Evolutionary conservation across 2,329 filamentous ascomycete species (phyloP), one percentile per base, ranked within the genome.

Genomic region (Hyphodiscus sp.): DNA sequence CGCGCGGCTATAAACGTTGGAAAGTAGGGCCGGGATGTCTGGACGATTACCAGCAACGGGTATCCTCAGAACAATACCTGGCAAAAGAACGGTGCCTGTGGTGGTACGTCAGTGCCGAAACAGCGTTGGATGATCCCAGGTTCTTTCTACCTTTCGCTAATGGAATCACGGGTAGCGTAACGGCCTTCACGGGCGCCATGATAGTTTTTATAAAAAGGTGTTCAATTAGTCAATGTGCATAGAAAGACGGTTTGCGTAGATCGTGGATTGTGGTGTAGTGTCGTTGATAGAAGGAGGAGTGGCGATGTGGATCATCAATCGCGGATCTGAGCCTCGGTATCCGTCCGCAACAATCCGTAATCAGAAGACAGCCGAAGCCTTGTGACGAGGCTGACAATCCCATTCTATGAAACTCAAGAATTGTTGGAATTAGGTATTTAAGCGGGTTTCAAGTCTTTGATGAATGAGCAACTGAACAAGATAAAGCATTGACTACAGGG

Each of bases 1-100:
- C 26, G 85, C 85, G 62, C 85, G 83, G 65, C 87, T 87, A 71
- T 95, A 92, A 56, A 96, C 82, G 62, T 86, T 85, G 19, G 91
- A 88, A 53, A 99, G 83, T 45, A 97, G 81, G 49, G 92, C 88
- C 50, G 90, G 86, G 61, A 97, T 86, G 71, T 97, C 94, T 61
- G 89, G 84, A 49, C 92, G 89, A 70, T 86, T 78, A 41, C 78
- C 85, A 42, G 86, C 83, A 50, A 96, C 86, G 51, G 89, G 84
- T 60, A 97, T 87, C 63, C 91, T 87, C 63, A 95, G 81, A 49
- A 91, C 84, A 53, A 91, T 83, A 58, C 91, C 90, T 3, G 94
- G 94, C 10, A 96, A 81, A 42, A 97, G 82, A 61, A 96, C 87
- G 58, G 83, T 81, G 5, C 33, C 33, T 38, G 33, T 33, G 33